phyloP scores from a whole-genome alignment of 805 yeast species.

The Scheffersomyces lignosus region DNA sequence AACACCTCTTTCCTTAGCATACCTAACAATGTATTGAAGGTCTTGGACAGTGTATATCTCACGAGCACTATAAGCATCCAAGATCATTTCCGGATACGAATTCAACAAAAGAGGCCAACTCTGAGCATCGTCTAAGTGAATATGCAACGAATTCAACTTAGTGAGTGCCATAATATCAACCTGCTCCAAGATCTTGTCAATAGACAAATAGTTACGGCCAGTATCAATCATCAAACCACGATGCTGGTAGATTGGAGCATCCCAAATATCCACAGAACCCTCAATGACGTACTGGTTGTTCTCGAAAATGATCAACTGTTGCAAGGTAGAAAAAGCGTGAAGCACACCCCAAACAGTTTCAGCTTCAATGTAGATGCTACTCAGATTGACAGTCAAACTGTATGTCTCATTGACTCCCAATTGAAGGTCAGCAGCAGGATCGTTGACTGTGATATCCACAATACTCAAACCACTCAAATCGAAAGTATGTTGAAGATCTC shows the following conservation, averaged over 20 bases:
- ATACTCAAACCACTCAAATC: neutral
- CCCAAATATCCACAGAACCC: conserved; percentile 30
- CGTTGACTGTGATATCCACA: conserved; percentile 10
- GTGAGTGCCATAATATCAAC: conserved; percentile 38
- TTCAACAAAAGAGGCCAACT: conserved; percentile 40
- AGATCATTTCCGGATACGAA: conserved; percentile 35
- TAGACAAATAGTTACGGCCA: conserved; percentile 34
- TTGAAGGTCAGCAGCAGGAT: conserved; percentile 26
- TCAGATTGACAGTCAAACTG: conserved; percentile 16
- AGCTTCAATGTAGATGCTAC: conserved; percentile 23
- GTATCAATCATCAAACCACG: conserved; percentile 42
- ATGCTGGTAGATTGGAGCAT: conserved; percentile 35
- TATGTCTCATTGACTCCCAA: conserved; percentile 39
- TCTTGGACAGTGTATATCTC: conserved; percentile 31
- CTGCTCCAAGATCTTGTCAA: conserved; percentile 28
- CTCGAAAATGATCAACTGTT: conserved; percentile 37
- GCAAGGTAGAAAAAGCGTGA: conserved; percentile 39
- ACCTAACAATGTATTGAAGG: conserved; percentile 24
- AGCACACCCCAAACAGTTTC: conserved; percentile 43
- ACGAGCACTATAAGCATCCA: conserved; percentile 35
- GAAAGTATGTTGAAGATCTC: neutral
- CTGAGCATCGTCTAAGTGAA: conserved; percentile 42
- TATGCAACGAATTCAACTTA: conserved; percentile 41
- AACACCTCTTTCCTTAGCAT: conserved; percentile 37
- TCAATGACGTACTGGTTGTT: conserved; percentile 27